Percentiles rank a stretch among this genome's conserved stretches.
Conservation (phyloP, 2,329 filamentous ascomycete genomes). For the Lecanosticta acicola region DNA sequence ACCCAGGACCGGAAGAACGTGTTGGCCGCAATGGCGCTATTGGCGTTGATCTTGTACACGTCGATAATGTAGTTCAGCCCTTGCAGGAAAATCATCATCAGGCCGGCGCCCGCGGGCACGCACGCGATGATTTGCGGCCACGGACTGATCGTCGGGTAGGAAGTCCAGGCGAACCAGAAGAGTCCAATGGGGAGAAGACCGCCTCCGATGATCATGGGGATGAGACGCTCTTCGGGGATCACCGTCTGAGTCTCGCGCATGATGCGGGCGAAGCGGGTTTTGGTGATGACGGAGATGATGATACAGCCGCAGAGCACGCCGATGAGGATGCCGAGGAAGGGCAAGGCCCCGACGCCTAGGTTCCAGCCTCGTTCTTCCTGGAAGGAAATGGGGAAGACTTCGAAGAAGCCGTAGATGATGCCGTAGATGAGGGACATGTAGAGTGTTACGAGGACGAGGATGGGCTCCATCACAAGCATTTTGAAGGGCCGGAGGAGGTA, state of each 20-base stretch:
- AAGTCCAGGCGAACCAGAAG: conserved; percentile 55
- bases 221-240: conserved; percentile 41
- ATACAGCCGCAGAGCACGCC: conserved; percentile 21
- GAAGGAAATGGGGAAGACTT: conserved; percentile 29
- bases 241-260: conserved; percentile 17
- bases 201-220: conserved; percentile 42
- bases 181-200: conserved; percentile 39
- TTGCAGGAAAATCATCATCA: conserved; percentile 37
- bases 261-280: conserved; percentile 19
- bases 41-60: conserved; percentile 41
- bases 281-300: conserved; percentile 20
- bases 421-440: conserved; percentile 33
- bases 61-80: conserved; percentile 41
- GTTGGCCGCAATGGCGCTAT: conserved; percentile 34
- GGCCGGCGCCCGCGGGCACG: conserved; percentile 35
- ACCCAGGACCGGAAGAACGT: conserved; percentile 28
- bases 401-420: conserved; percentile 29
- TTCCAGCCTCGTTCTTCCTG: conserved; percentile 24
- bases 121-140: conserved; percentile 38
- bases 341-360: conserved; percentile 21
- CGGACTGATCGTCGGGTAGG: conserved; percentile 34
- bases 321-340: conserved; percentile 24
- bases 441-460: conserved; percentile 44
- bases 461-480: conserved; percentile 38
- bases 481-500: conserved; percentile 46